Percentiles rank a stretch among this genome's conserved stretches.
These are phyloP conservation scores for Marasmius fiardii DNA, from an alignment of 1,284 basidiomycete species.

Conservation along the genomic window DNA sequence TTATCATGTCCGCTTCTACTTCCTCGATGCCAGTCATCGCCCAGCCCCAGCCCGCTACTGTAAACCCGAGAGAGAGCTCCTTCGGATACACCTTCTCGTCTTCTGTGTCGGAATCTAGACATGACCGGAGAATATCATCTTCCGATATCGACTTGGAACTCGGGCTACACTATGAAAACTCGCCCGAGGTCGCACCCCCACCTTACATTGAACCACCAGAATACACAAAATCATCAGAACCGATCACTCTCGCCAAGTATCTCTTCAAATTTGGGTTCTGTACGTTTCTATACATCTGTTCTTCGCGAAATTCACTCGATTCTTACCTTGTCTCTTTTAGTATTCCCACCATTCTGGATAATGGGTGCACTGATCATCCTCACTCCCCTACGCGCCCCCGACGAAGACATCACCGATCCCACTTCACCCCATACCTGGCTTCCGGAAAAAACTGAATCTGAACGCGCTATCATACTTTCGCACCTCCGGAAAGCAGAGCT, in stretches of 20 bases:
- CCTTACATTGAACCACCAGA: constrained; percentile 15
- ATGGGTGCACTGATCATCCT: constrained; percentile 42
- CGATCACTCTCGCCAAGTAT: constrained; percentile 38
- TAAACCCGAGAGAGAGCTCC: neutral
- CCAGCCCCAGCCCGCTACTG: neutral
- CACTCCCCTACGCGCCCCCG: constrained; percentile 34
- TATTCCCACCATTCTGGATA: constrained; percentile 49
- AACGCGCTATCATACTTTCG: constrained; percentile 26
- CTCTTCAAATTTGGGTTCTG: constrained; percentile 42
- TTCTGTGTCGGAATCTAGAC: neutral
- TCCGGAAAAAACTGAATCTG: constrained; percentile 33
- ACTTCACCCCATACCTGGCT: constrained; percentile 26
- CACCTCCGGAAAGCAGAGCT: constrained; percentile 30
- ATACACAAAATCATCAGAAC: constrained; percentile 23
- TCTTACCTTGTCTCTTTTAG: constrained; percentile 21
- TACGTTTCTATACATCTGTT: constrained; percentile 23
- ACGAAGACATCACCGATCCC: neutral
- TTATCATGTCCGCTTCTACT: neutral
- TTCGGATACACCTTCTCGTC: constrained; percentile 7
- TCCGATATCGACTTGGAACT: constrained; percentile 2
- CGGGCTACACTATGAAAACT: neutral
- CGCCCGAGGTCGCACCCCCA: constrained; percentile 3
- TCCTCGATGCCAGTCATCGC: neutral
- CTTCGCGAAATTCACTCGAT: neutral
- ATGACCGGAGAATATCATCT: constrained; percentile 3